Percentiles rank a stretch among this genome's conserved stretches.
phyloP scores from a whole-genome alignment of 2,329 filamentous ascomycete genomes.

The Penicillium sp. region DNA sequence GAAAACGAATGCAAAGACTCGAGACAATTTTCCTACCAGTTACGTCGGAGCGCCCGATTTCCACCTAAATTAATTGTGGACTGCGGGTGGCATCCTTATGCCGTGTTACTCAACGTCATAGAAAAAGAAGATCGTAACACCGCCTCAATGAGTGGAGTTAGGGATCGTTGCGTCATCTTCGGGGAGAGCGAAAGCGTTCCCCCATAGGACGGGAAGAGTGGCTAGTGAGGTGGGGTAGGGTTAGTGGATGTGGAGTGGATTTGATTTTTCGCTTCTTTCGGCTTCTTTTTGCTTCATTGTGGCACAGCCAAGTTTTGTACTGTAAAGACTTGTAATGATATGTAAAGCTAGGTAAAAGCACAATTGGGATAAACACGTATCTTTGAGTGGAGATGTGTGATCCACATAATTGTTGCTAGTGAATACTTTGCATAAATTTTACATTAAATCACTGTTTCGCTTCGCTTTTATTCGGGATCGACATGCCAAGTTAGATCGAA shows the following conservation, averaged over 20 bases:
- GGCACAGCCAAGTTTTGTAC: background rate
- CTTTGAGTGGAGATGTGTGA: background rate
- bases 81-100: background rate
- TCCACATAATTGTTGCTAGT: slow-evolving; percentile 4
- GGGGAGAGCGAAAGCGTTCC: slow-evolving; percentile 1
- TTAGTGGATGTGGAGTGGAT: background rate
- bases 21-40: background rate
- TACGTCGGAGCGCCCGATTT: slow-evolving; percentile 1
- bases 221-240: slow-evolving; percentile 2
- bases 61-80: background rate
- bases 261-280: background rate
- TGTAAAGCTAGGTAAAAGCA: background rate
- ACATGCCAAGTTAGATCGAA: background rate
- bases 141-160: slow-evolving; percentile 8
- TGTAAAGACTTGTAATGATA: background rate
- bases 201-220: slow-evolving; percentile 2
- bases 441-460: background rate
- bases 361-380: background rate
- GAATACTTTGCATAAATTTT: background rate
- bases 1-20: background rate
- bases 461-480: slow-evolving; percentile 4
- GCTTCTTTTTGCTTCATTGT: background rate
- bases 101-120: slow-evolving; percentile 5
- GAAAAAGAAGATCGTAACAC: slow-evolving; percentile 2
- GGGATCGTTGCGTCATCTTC: background rate